A percentile compares a stretch with the other conserved stretches of the same genome.
Evolutionary conservation across 2,329 filamentous ascomycete species (phyloP).

Genomic region (Paraphoma sp.): DNA sequence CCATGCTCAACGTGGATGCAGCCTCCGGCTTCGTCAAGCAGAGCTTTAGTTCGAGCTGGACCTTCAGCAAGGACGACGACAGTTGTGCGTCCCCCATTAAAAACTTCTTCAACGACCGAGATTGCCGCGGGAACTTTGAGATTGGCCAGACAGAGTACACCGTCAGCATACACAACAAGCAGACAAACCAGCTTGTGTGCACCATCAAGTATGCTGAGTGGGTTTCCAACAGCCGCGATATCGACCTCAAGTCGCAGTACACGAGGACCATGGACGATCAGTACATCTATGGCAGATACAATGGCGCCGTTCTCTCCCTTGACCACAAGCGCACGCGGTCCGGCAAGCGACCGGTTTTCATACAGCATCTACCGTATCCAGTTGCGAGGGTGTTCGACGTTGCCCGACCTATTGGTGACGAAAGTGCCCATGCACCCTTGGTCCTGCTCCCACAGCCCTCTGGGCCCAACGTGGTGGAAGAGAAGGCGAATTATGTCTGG

Average conservation of each 20-base stretch:
- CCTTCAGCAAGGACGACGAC: conserved; percentile 68
- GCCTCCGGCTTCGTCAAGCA: conserved; percentile 82
- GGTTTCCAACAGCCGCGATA: conserved; percentile 89
- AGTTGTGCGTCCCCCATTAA: conserved; percentile 72
- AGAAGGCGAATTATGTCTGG: conserved; percentile 64
- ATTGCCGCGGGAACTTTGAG: conserved; percentile 81
- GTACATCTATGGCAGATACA: conserved; percentile 86
- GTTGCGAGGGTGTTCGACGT: conserved; percentile 91
- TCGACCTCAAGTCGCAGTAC: conserved; percentile 86
- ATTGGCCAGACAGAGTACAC: conserved; percentile 89
- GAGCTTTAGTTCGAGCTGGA: conserved; percentile 79
- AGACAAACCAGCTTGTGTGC: conserved; percentile 78
- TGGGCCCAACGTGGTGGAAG: conserved; percentile 60
- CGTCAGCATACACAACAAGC: conserved; percentile 79
- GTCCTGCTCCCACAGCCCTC: conserved; percentile 86
- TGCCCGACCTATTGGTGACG: conserved; percentile 72
- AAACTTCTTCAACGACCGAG: conserved; percentile 64
- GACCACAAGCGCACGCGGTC: conserved; percentile 64
- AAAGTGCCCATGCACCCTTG: conserved; percentile 73
- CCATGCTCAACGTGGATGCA: conserved; percentile 87
- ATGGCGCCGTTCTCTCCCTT: conserved; percentile 83
- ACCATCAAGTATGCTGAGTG: conserved; percentile 94
- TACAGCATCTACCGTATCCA: conserved; percentile 73
- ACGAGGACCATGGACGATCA: conserved; percentile 79
- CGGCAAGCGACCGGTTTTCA: conserved; percentile 39